Evolutionary conservation across 768 basidiomycete genomes (phyloP).

Genomic region (Lepiota subincarnata): DNA sequence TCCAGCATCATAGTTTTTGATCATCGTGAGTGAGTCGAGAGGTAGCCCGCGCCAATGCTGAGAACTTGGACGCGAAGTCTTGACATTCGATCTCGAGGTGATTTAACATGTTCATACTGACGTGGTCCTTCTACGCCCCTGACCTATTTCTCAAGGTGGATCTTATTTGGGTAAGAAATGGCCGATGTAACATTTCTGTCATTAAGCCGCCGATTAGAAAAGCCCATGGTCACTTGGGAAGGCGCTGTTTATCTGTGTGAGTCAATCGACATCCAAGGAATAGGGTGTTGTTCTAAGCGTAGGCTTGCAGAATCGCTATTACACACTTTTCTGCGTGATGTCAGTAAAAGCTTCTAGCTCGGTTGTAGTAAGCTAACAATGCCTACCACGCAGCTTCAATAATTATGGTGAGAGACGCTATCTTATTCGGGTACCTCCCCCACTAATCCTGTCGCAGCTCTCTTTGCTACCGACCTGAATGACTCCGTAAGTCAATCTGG

Average conservation of each 20-base stretch:
- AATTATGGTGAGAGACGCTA: constrained; percentile 40
- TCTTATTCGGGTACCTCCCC: not conserved
- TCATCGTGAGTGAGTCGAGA: constrained; percentile 35
- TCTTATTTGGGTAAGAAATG: constrained; percentile 46
- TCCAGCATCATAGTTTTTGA: constrained; percentile 51
- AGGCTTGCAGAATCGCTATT: constrained; percentile 51
- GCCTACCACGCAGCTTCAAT: constrained; percentile 37
- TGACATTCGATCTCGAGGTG: constrained; percentile 53
- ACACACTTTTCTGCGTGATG: constrained; percentile 46
- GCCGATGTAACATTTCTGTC: not conserved
- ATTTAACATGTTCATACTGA: constrained; percentile 13
- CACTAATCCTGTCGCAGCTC: constrained; percentile 4
- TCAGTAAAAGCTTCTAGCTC: constrained; percentile 25
- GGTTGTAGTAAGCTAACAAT: not conserved
- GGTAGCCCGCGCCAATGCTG: not conserved
- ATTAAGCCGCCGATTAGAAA: constrained; percentile 27
- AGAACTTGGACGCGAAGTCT: constrained; percentile 25
- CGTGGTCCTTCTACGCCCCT: not conserved
- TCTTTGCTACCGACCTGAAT: not conserved
- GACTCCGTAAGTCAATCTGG: not conserved
- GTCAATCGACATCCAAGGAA: constrained; percentile 13
- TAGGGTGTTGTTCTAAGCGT: not conserved
- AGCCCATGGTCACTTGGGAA: constrained; percentile 57
- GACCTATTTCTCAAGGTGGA: constrained; percentile 31
- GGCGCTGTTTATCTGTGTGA: constrained; percentile 48